Base-by-base conservation (phyloP, 257 asterid species). In the Solanum lycopersicoides region DNA sequence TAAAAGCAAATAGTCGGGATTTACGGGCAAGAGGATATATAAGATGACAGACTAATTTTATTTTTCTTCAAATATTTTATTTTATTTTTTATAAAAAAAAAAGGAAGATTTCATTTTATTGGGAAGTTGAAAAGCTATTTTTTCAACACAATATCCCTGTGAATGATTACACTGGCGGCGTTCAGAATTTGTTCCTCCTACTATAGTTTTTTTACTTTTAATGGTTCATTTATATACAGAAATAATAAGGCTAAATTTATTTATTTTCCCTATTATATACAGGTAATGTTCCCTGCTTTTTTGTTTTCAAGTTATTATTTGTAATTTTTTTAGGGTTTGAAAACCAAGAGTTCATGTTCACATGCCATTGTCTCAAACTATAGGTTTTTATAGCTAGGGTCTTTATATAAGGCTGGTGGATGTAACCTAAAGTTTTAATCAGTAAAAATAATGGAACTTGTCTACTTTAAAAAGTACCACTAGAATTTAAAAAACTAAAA, bases 111-210 rank as follows among this genome's bases (percentile, higher is more conserved):
- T 65, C n/a, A n/a, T 65, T 30, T 32, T 82, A 56, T 50, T 20
- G 85, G 85, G 85, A 82, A 82, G 20, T 82, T 82, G 85, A 32
- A 82, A 82, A 82, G 85, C 69, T 21, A 18, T 30, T 82, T 30
- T 82, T 82, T 82, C 71, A 82, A 47, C 35, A 45, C 42, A 80
- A 80, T 80, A 47, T 45, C 42, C 66, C 71, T 89, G 63, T 86
- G 93, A 88, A 92, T 90, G 92, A 90, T 92, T 87, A 92, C 90
- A 89, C 91, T 83, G 92, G 91, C 92, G 94, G 92, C 92, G 94
- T 90, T 87, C 94, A 92, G 92, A 89, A 89, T 80, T 92, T 92
- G 94, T 90, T 92, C 87, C 90, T 90, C 92, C 83, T 42, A 77
- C 87, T 87, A 88, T 87, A 89, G 91, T 65, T 16, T 69, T n/a